Evolutionary conservation across 768 basidiomycete species (phyloP).

Genomic region (Boletellus ananas): DNA sequence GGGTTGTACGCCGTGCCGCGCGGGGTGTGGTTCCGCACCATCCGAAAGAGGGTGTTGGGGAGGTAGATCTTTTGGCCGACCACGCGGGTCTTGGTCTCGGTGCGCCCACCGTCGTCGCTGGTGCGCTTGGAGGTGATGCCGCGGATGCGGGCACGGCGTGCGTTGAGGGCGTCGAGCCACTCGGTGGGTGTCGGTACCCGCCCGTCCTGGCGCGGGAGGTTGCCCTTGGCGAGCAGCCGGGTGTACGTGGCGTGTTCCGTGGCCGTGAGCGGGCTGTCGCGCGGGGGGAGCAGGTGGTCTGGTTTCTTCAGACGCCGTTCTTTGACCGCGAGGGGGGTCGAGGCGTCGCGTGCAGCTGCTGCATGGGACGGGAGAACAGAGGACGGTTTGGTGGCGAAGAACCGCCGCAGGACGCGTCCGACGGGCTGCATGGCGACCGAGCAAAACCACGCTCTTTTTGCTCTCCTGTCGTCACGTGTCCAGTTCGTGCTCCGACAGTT

Average conservation of each 20-base stretch:
- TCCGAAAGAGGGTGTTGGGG: constrained; percentile 78
- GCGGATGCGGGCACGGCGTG: constrained; percentile 61
- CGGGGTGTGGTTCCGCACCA: constrained; percentile 81
- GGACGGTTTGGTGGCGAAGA: constrained; percentile 29
- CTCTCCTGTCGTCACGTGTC: too few species aligned
- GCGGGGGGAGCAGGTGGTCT: constrained; percentile 35
- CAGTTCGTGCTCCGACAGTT: too few species aligned
- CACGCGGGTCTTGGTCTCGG: constrained; percentile 37
- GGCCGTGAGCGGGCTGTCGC: constrained; percentile 56
- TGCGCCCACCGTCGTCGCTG: too few species aligned
- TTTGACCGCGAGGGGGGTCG: constrained; percentile 71
- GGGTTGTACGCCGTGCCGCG: constrained; percentile 84
- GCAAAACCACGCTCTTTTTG: too few species aligned
- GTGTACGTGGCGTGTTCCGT: constrained; percentile 60
- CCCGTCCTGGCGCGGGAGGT: constrained; percentile 37
- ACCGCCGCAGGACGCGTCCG: constrained; percentile 29
- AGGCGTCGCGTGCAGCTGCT: constrained; percentile 55
- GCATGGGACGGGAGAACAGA: constrained; percentile 41
- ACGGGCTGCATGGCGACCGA: too few species aligned
- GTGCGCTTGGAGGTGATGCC: constrained; percentile 45
- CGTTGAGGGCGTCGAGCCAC: constrained; percentile 57
- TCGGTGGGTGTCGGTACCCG: constrained; percentile 45
- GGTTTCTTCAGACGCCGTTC: constrained; percentile 56
- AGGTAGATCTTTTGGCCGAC: constrained; percentile 85
- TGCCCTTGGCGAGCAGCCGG: constrained; percentile 52